phyloP scores from a whole-genome alignment of 805 yeast species.

The Metahyphopichia silvanorum region DNA sequence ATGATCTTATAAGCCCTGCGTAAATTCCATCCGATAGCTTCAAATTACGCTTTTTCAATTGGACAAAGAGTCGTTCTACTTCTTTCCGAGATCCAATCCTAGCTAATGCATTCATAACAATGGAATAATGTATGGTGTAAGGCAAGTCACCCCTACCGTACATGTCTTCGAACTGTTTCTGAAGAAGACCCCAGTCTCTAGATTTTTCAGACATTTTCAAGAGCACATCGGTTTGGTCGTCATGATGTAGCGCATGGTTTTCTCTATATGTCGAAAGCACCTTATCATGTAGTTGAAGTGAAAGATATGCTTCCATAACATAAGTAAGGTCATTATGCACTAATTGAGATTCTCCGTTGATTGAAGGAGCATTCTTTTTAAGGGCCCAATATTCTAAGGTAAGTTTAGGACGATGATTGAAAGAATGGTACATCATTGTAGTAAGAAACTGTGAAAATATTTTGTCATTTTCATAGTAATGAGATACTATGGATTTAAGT shows the following conservation, averaged over 20 bases:
- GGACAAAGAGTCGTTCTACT: conserved; percentile 49
- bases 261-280: conserved; percentile 29
- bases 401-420: too few species aligned
- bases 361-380: not conserved
- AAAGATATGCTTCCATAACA: conserved; percentile 27
- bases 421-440: too few species aligned
- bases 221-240: conserved; percentile 46
- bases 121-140: conserved; percentile 51
- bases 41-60: conserved; percentile 43
- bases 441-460: too few species aligned
- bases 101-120: conserved; percentile 61
- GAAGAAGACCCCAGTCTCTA: conserved; percentile 53
- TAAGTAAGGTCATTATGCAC: conserved; percentile 22
- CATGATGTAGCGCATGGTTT: conserved; percentile 40
- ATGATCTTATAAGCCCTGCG: conserved; percentile 44
- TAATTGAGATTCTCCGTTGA: conserved; percentile 4
- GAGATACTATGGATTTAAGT: not conserved
- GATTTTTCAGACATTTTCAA: conserved; percentile 43
- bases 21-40: conserved; percentile 43
- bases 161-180: conserved; percentile 52
- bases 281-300: conserved; percentile 15
- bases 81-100: conserved; percentile 43
- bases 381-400: not conserved
- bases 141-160: conserved; percentile 56
- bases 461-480: too few species aligned